Base-by-base conservation (phyloP, 257 asterid species). In the Nicotiana undulata region DNA sequence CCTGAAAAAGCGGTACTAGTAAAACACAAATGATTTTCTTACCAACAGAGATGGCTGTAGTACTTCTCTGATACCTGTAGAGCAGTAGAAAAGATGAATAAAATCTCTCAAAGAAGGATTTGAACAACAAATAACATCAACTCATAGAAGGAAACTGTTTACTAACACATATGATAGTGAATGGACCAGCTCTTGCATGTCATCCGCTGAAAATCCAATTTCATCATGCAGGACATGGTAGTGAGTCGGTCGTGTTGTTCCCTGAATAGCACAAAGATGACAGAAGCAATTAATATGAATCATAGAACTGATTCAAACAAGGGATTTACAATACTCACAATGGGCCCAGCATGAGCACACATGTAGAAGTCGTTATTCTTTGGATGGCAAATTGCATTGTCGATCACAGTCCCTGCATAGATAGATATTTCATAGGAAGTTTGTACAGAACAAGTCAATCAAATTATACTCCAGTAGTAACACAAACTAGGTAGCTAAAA, bases 291-390 rank as follows among this genome's bases (percentile, higher is more conserved):
- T 6, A 46, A 70, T 22, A 49, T 49, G 63, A 49, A 74, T 26
- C 20, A 13, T 13, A 6, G 63, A 49, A 17, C 20, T 64, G 11
- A 15, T 5, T 29, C 65, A 53, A 24, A 84, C 16, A 24, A 16
- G 17, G n/a, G 9, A 2, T 55, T 2, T 51, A 1, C 2, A 37
- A 40, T 66, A 74, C 84, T 93, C 81, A 93, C 97, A 76, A 91
- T 93, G 90, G 87, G 88, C 59, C 97, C 96, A 13, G 94, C 94
- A 77, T 93, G 97, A 10, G 97, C 94, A 56, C 97, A 91, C 92
- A 93, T 77, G 77, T 93, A 93, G 85, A 93, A 93, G 75, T 93
- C 97, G 16, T 91, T 85, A 55, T 59, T 86, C 65, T 81, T 89
- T 0, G 94, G 93, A 68, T 91, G 93, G 72, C 96, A 93, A 16